These are phyloP conservation scores for Pseudogymnoascus sp. DNA, from an alignment of 2,329 filamentous ascomycete species.

Conservation along the genomic window DNA sequence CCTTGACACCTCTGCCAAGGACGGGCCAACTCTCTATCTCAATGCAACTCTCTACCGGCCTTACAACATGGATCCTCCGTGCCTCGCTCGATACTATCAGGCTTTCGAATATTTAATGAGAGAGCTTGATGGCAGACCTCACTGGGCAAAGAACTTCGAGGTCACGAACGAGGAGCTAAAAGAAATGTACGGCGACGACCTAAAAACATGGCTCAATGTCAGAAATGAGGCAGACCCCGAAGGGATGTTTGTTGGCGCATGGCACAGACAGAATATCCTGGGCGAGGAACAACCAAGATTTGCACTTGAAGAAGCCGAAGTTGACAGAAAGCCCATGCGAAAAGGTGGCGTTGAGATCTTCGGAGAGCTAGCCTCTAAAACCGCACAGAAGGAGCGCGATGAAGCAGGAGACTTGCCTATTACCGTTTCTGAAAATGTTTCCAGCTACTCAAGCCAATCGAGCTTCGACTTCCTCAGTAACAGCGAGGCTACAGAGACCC, in stretches of 20 bases:
- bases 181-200: conserved; percentile 58
- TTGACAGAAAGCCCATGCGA: conserved; percentile 16
- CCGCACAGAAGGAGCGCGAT: neutral
- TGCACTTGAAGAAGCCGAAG: conserved; percentile 24
- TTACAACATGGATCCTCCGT: conserved; percentile 69
- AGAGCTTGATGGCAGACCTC: conserved; percentile 70
- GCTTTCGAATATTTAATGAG: conserved; percentile 89
- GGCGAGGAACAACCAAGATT: conserved; percentile 23
- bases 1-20: conserved; percentile 61
- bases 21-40: conserved; percentile 73
- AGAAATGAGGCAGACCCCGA: conserved; percentile 66
- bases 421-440: neutral
- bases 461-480: neutral
- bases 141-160: conserved; percentile 90
- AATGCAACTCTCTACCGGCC: conserved; percentile 86
- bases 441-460: conserved; percentile 2
- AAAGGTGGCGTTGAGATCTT: conserved; percentile 20
- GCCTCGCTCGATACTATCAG: conserved; percentile 69
- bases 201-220: conserved; percentile 59
- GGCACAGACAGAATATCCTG: conserved; percentile 67
- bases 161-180: conserved; percentile 52
- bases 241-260: conserved; percentile 83
- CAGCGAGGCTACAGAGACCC: neutral
- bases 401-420: neutral
- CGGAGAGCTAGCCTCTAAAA: conserved; percentile 2